These are phyloP conservation scores for Penicillium nucicola DNA, from an alignment of 495 filamentous ascomycete genomes.

Conservation along the genomic window DNA sequence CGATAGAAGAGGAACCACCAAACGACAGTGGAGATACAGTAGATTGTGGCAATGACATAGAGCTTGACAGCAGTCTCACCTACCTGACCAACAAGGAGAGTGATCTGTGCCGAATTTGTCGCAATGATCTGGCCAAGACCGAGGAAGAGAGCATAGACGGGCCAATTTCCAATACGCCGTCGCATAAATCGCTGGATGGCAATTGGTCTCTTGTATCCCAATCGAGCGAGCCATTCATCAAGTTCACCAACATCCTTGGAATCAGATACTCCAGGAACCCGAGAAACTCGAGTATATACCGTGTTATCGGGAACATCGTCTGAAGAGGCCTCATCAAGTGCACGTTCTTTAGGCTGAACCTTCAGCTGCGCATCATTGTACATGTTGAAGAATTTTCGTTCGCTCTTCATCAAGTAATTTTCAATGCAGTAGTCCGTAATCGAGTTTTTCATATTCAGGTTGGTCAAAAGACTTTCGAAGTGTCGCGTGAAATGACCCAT, in stretches of 20 bases:
- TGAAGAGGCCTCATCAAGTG: conserved; percentile 3
- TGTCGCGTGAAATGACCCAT: conserved; percentile 53
- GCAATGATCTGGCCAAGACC: conserved; percentile 66
- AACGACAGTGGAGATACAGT: conserved; percentile 54
- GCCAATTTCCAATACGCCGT: conserved; percentile 52
- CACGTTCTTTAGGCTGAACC: conserved; percentile 13
- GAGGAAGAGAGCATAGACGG: conserved; percentile 61
- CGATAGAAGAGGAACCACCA: conserved; percentile 63
- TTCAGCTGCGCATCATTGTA: conserved; percentile 53
- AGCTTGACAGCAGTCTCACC: conserved; percentile 59
- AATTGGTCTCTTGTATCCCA: conserved; percentile 20
- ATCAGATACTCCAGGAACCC: neutral
- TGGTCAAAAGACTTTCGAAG: conserved; percentile 52
- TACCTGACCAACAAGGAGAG: conserved; percentile 58
- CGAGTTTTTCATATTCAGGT: conserved; percentile 51
- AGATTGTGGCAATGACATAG: conserved; percentile 61
- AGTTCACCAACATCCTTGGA: conserved; percentile 34
- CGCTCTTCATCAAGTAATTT: conserved; percentile 56
- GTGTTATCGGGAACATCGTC: neutral
- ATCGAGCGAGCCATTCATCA: conserved; percentile 46
- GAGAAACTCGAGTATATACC: neutral
- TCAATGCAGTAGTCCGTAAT: conserved; percentile 59
- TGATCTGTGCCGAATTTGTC: conserved; percentile 67
- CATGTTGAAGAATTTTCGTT: conserved; percentile 62
- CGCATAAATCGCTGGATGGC: conserved; percentile 24